Conservation (phyloP, 2,329 filamentous ascomycete species). For the Scytalidium lignicola region DNA sequence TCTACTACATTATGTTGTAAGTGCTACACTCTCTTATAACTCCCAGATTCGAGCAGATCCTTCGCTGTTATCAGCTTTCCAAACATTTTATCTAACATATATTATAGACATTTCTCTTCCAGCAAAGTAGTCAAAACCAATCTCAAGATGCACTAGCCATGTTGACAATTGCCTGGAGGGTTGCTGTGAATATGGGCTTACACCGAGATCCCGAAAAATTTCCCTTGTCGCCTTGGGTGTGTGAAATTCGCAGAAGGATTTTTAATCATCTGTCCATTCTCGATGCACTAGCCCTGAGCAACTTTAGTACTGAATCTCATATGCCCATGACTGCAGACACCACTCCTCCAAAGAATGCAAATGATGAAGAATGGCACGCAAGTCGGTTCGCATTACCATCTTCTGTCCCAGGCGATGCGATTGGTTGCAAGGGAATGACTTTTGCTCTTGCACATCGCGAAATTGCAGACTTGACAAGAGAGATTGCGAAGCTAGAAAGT, state of each 20-base stretch:
- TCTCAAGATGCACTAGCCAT: constrained; percentile 56
- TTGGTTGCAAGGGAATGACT: constrained; percentile 14
- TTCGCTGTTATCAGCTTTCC: too few relatives aligned
- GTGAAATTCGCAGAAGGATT: constrained; percentile 12
- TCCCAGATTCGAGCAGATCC: too few relatives aligned
- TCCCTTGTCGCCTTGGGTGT: constrained; percentile 17
- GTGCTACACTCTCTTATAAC: neutral
- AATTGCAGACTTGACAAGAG: constrained; percentile 9
- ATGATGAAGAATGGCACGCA: constrained; percentile 18
- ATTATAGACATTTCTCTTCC: constrained; percentile 16
- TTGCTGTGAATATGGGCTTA: constrained; percentile 61
- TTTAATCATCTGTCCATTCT: constrained; percentile 15
- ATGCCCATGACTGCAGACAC: constrained; percentile 13
- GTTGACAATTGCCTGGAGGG: constrained; percentile 57
- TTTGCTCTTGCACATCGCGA: constrained; percentile 12
- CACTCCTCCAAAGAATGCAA: constrained; percentile 13
- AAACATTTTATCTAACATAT: too few relatives aligned
- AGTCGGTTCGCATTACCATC: constrained; percentile 17
- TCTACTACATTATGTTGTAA: constrained; percentile 17
- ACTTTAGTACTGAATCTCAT: constrained; percentile 15
- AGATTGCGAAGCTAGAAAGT: constrained; percentile 3
- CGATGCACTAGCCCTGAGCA: constrained; percentile 12
- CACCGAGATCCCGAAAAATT: constrained; percentile 46
- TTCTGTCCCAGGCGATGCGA: constrained; percentile 7
- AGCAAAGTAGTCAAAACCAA: constrained; percentile 35